Evolutionary conservation across 2,329 filamentous ascomycete species (phyloP).

Genomic region (Ilyonectria destructans): DNA sequence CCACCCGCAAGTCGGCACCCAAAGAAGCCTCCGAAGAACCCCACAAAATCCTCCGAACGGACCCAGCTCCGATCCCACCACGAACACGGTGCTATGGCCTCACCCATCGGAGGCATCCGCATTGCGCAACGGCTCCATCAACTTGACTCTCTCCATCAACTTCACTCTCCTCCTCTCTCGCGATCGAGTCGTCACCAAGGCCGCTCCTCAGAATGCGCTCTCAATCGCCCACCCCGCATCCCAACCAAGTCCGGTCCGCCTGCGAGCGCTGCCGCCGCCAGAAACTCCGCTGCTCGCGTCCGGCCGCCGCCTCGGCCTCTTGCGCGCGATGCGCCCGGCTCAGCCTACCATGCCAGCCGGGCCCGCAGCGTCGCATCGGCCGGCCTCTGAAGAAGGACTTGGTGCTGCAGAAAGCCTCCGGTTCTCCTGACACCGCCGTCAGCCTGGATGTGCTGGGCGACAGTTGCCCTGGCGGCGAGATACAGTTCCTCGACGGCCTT

Average conservation of each 20-base stretch:
- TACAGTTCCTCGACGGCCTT: conserved; percentile 40
- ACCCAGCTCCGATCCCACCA: conserved; percentile 2
- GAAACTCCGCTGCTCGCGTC: conserved; percentile 53
- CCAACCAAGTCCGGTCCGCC: conserved; percentile 53
- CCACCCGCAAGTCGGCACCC: conserved; percentile 8
- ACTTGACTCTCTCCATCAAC: too few relatives aligned
- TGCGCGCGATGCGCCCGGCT: conserved; percentile 52
- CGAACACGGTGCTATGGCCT: conserved; percentile 1
- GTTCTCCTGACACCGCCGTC: neutral
- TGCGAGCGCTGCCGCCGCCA: conserved; percentile 54
- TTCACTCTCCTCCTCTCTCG: neutral
- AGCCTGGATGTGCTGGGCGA: neutral
- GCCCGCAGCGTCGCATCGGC: conserved; percentile 53
- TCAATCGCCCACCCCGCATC: conserved; percentile 43
- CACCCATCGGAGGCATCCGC: neutral
- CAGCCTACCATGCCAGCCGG: conserved; percentile 47
- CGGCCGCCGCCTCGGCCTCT: conserved; percentile 37
- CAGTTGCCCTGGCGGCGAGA: neutral
- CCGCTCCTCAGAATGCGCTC: conserved; percentile 31
- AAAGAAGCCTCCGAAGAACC: conserved; percentile 41
- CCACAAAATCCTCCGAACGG: conserved; percentile 42
- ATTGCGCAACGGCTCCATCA: neutral
- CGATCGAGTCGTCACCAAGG: conserved; percentile 2
- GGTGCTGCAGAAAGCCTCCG: conserved; percentile 30
- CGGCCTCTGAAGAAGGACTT: conserved; percentile 48